These are phyloP conservation scores for Apiotrichum mycotoxinovorans DNA, from an alignment of 1,284 basidiomycete genomes.

Conservation along the genomic window DNA sequence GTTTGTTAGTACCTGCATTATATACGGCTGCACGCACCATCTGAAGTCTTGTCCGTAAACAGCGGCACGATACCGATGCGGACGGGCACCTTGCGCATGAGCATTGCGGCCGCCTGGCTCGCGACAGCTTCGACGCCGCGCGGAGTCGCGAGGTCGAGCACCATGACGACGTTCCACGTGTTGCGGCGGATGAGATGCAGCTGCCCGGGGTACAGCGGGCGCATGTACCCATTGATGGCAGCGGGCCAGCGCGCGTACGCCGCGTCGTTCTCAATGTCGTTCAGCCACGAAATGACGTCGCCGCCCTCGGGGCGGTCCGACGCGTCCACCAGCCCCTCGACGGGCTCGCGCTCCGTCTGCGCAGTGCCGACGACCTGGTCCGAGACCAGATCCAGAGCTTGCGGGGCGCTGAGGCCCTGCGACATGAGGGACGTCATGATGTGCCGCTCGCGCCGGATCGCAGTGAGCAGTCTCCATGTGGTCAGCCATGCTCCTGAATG, in stretches of 20 bases:
- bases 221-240: conserved; percentile 31
- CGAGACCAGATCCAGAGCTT: conserved; percentile 69
- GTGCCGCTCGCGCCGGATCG: conserved; percentile 68
- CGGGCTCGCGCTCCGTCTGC: conserved; percentile 55
- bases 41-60: conserved; percentile 48
- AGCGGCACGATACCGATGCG: conserved; percentile 79
- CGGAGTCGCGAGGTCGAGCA: conserved; percentile 69
- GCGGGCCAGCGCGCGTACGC: conserved; percentile 38
- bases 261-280: conserved; percentile 78
- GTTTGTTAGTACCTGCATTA: neutral
- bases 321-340: conserved; percentile 79
- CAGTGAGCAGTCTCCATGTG: conserved; percentile 62
- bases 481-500: conserved; percentile 12
- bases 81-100: conserved; percentile 64
- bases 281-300: conserved; percentile 74
- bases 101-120: conserved; percentile 52
- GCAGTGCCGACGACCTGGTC: conserved; percentile 58
- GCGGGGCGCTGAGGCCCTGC: conserved; percentile 60
- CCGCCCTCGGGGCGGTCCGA: conserved; percentile 80
- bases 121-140: conserved; percentile 62
- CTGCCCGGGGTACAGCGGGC: conserved; percentile 59
- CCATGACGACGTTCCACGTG: conserved; percentile 73
- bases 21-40: conserved; percentile 31
- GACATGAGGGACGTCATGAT: conserved; percentile 62
- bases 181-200: conserved; percentile 70